Evolutionary conservation across 768 basidiomycete genomes (phyloP), one percentile per base, ranked within the genome.

Genomic region (Rhizopogon vesiculosus): DNA sequence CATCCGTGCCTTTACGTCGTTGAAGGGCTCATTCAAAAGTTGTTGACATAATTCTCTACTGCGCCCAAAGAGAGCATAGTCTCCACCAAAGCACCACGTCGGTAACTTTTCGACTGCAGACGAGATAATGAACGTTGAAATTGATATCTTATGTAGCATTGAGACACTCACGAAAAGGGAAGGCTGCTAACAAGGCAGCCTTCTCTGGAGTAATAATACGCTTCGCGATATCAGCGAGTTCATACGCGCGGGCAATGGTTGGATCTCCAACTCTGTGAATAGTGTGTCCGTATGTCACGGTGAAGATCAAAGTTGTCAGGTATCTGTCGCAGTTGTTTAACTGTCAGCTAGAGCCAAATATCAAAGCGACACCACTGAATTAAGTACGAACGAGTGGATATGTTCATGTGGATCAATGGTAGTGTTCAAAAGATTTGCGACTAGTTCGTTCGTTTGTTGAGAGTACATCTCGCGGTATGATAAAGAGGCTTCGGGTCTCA

Each of bases 221-320:
- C 35, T 2, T 49, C 13, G 38, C 51, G 2, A 62, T 58, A 7
- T 58, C 44, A 9, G 67, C 59, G 38, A 68, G 61, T 40, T 61
- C 59, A 43, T 64, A 58, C 13, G 71, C 63, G 13, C 60, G 59
- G 12, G 43, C 56, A 35, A 73, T 45, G 8, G 56, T 13, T 7
- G 43, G 46, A 42, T 63, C 64, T 18, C 66, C 28, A 51, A 31
- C 29, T 64, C 61, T 7, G n/a, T 67, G 49, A 2, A 56, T 54
- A 3, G 61, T 56, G 7, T 54, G 28, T 42, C 59, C 61, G 55
- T 72, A 72, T 1, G 61, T 59, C 31, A 63, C 59, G 3, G 70
- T 53, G 51, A 73, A 55, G 7, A 70, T 62, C 7, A 56, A 56
- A 0, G 72, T 72, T 10, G 70, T 64, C 2, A 68, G 59, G 2